Evolutionary conservation across 192 early-diverging fungal genomes (phyloP), one percentile per base, ranked within the genome.

Genomic region (Blastocladiella britannica): DNA sequence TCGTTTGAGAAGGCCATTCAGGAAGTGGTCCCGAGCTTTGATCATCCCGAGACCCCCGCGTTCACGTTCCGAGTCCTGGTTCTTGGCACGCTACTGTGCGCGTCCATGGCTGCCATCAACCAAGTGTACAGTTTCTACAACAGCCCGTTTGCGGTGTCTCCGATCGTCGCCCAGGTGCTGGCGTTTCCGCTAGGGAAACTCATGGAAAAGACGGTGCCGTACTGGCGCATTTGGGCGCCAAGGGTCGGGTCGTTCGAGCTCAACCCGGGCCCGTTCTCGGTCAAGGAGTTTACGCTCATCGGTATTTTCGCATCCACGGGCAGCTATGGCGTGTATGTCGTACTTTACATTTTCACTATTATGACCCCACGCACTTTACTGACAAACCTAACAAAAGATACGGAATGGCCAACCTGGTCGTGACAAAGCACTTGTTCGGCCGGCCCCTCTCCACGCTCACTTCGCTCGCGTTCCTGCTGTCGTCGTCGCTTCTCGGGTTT

Each of bases 281-380:
- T 88, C 61, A 94, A 94, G 65, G 91, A 89, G 59, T 85, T 89
- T 61, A 86, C 83, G 4, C 70, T 93, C 20, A 84, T 88, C 28
- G 79, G 78, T 20, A 74, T 90, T 47, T 47, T 47, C 37, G 63
- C 59, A 4, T 55, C 60, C 0, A 57, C 62, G 24, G 67, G 69
- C 28, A 59, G 58, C 4, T 47, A 54, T n/a, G 62, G 60, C 0
- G 66, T 72, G 4, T 73, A 75, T 47, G 73, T n/a, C n/a, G n/a
- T n/a, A n/a, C n/a, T n/a, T n/a, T n/a, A n/a, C n/a, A n/a, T n/a
- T n/a, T n/a, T n/a, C n/a, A n/a, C n/a, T n/a, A n/a, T n/a, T n/a
- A n/a, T n/a, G n/a, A n/a, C n/a, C n/a, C n/a, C n/a, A n/a, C n/a
- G n/a, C n/a, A n/a, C n/a, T n/a, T n/a, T n/a, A n/a, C n/a, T n/a